Evolutionary conservation across 208 protist genomes (phyloP).

Genomic region (Tritrichomonas foetus): DNA sequence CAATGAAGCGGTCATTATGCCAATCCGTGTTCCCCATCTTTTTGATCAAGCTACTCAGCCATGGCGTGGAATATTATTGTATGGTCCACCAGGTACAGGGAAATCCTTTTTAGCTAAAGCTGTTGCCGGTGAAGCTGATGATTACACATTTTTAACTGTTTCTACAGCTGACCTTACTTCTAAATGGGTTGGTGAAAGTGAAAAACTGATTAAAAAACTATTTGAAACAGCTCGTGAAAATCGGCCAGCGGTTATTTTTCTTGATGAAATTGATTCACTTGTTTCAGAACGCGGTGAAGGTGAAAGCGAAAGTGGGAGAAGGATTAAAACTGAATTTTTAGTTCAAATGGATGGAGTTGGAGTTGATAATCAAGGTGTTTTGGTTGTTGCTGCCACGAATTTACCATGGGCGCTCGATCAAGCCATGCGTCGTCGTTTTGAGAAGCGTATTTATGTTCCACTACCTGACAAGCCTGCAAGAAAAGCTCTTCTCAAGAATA

Average conservation of each 20-base stretch:
- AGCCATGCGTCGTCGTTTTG: slow-evolving; percentile 66
- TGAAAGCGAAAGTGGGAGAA: slow-evolving; percentile 77
- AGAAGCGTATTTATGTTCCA: slow-evolving; percentile 71
- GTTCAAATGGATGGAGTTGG: slow-evolving; percentile 58
- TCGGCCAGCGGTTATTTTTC: slow-evolving; percentile 95
- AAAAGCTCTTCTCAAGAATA: slow-evolving; percentile 33
- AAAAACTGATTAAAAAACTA: slow-evolving; percentile 52
- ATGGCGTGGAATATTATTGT: slow-evolving; percentile 68
- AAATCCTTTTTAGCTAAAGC: slow-evolving; percentile 74
- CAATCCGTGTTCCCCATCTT: slow-evolving; percentile 57
- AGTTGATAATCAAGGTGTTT: neutral
- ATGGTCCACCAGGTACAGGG: slow-evolving; percentile 72
- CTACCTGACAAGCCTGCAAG: slow-evolving; percentile 54
- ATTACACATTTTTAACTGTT: slow-evolving; percentile 61
- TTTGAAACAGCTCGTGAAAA: slow-evolving; percentile 58
- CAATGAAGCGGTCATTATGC: slow-evolving; percentile 68
- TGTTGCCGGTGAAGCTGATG: neutral
- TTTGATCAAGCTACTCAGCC: slow-evolving; percentile 65
- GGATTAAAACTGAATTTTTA: slow-evolving; percentile 98
- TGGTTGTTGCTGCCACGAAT: neutral
- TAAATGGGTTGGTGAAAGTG: slow-evolving; percentile 59
- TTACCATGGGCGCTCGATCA: slow-evolving; percentile 71
- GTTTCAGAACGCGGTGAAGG: slow-evolving; percentile 63
- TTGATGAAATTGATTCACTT: slow-evolving; percentile 96
- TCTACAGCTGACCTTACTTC: slow-evolving; percentile 59